Conservation (phyloP, 2,329 filamentous ascomycete genomes). For the Colletotrichum lini region DNA sequence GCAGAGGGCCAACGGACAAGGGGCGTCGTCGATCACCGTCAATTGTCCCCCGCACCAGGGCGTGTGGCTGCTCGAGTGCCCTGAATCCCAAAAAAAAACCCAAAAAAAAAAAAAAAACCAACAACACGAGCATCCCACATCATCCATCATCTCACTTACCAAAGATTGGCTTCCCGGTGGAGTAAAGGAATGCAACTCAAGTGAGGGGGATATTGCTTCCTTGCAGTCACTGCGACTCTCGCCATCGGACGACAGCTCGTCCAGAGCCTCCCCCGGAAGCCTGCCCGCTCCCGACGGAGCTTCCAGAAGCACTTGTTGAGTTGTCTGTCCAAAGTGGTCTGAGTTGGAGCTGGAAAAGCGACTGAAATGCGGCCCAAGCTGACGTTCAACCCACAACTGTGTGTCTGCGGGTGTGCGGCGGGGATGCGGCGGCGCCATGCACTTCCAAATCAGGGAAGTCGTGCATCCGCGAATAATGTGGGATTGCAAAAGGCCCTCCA, state of each 20-base stretch:
- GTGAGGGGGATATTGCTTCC: neutral
- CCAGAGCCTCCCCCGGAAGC: neutral
- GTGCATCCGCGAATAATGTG: slow-evolving; percentile 17
- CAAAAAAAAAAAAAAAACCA: no score
- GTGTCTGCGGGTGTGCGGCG: neutral
- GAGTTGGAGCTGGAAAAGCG: neutral
- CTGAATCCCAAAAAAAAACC: neutral
- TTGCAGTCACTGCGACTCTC: slow-evolving; percentile 10
- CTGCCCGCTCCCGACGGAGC: slow-evolving; percentile 7
- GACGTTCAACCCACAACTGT: slow-evolving; percentile 2
- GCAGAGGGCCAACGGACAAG: slow-evolving; percentile 7
- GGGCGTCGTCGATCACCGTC: slow-evolving; percentile 30
- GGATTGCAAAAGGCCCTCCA: slow-evolving; percentile 34
- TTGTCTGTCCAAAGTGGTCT: slow-evolving; percentile 5
- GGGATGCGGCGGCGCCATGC: slow-evolving; percentile 8
- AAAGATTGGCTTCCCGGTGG: neutral
- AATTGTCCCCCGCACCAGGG: slow-evolving; percentile 10
- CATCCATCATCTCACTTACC: no score
- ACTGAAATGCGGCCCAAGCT: neutral
- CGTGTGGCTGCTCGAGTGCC: slow-evolving; percentile 13
- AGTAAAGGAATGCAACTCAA: slow-evolving; percentile 1
- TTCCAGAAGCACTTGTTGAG: slow-evolving; percentile 24
- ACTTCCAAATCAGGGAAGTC: slow-evolving; percentile 28
- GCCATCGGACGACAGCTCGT: slow-evolving; percentile 24
- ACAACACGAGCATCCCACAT: no score